Evolutionary conservation across 805 yeast genomes (phyloP), one percentile per base, ranked within the genome.

Genomic region (Henningerozyma blattae): DNA sequence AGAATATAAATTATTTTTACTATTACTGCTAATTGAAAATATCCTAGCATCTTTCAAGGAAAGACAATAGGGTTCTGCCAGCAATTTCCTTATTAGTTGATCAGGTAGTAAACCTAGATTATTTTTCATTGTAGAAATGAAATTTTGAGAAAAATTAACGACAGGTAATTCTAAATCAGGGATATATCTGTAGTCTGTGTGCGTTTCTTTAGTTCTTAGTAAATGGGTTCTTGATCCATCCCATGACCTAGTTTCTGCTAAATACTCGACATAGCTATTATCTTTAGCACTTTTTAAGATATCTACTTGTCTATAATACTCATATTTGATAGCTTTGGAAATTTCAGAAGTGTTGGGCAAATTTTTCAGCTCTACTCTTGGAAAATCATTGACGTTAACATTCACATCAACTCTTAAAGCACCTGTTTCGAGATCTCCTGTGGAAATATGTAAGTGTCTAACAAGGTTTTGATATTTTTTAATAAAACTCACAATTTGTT

Each of bases 381-480:
- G 66, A 36, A 78, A 75, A 14, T 68, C 70, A 40, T 73, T 72
- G 5, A 89, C 75, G 17, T 93, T 81, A n/a, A 91, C 69, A 44
- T 91, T 91, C 8, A 85, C 97, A 50, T 91, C 98, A 4, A 89
- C 91, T 47, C 98, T 67, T 69, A 91, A 79, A 0, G 96, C 91
- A 5, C 98, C 98, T 1, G 86, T 75, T 50, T 91, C 97, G 50
- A 91, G 64, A 44, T 87, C 95, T 13, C 95, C 97, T 0, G 89
- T 67, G 43, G 94, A 85, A 1, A 91, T 72, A 4, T 70, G 73
- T 33, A 85, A 53, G 42, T 73, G 75, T 32, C 78, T 65, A 26
- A 89, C 71, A 25, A 85, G 57, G 15, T 72, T 65, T 48, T 84
- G 94, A 41, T 79, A 80, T 48, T 86, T 86, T 45, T 76, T 79